A percentile compares a stretch with the other conserved stretches of the same genome.
phyloP scores from a whole-genome alignment of 805 yeast species.

The Ogataea sp. region DNA sequence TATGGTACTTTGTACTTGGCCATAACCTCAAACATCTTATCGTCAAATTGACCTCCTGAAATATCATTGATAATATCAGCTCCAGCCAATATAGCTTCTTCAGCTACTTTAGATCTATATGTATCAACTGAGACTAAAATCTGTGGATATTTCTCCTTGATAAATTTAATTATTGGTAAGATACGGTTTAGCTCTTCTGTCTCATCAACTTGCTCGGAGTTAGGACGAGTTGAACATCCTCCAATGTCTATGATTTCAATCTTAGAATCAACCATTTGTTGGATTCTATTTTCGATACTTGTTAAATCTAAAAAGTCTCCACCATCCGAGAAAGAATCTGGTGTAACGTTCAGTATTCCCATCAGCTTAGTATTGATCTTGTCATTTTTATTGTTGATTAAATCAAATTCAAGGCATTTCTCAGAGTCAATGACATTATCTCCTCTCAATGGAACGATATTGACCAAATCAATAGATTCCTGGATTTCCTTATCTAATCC shows the following conservation, averaged over 20 bases:
- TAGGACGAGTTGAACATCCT: constrained; percentile 92
- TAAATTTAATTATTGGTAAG: constrained; percentile 56
- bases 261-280: constrained; percentile 46
- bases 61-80: constrained; percentile 92
- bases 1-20: constrained; percentile 68
- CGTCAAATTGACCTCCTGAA: constrained; percentile 70
- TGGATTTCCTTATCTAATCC: constrained; percentile 32
- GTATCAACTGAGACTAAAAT: constrained; percentile 81
- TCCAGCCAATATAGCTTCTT: constrained; percentile 58
- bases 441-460: constrained; percentile 36
- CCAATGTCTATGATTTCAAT: constrained; percentile 87
- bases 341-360: constrained; percentile 87
- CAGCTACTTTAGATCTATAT: constrained; percentile 70
- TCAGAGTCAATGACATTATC: constrained; percentile 7
- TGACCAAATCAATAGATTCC: constrained; percentile 41
- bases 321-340: constrained; percentile 95
- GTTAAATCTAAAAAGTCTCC: constrained; percentile 36
- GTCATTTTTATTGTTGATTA: constrained; percentile 29
- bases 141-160: constrained; percentile 34
- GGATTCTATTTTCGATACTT: constrained; percentile 25
- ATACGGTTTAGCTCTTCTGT: constrained; percentile 69
- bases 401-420: constrained; percentile 33
- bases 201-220: constrained; percentile 50
- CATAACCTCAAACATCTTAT: constrained; percentile 57
- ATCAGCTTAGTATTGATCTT: constrained; percentile 54